Evolutionary conservation across 2,329 filamentous ascomycete species (phyloP), one percentile per base, ranked within the genome.

Genomic region (Neophaeococcomyces aloes): DNA sequence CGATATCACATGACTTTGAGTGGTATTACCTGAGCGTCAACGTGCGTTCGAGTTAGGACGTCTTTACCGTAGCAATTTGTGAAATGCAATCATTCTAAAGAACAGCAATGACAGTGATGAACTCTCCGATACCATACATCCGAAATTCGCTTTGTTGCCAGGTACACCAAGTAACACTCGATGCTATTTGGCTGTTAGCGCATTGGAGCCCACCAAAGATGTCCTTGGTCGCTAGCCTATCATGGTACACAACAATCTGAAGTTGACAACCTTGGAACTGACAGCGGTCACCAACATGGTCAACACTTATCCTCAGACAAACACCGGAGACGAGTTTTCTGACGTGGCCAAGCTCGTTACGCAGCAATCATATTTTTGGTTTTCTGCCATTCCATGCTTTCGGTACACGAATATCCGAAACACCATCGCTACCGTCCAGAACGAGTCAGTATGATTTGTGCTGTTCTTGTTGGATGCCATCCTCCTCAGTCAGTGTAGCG

Each of bases 151-250:
- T 13, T 40, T 30, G 21, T 29, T 31, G 18, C 18, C 13, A 6
- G 36, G 25, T 13, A 8, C 19, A 18, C 10, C 36, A 38, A 29
- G 36, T 38, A n/a, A 27, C 23, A 38, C 18, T 13, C 18, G 27
- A 4, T 18, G 19, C 8, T 38, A 23, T 17, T 27, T 3, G 8
- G 13, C 37, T n/a, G 13, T 29, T 30, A 30, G 37, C 25, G 25
- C 7, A 5, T 7, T 18, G 29, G 17, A 19, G n/a, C 17, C 10
- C 37, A 3, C 11, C 8, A 19, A n/a, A 34, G n/a, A 15, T 11
- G 19, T 4, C 39, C 15, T 18, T 25, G 29, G 31, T 19, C 39
- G 39, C 39, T 35, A 21, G 29, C 39, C 39, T 42, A 42, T 42
- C 39, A 42, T 17, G 14, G 39, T 23, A 13, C 18, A 19, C 39